A percentile compares a stretch with the other conserved stretches of the same genome.
These are phyloP conservation scores for Avena sativa DNA, from an alignment of 176 grass and related monocot species.

Conservation along the genomic window DNA sequence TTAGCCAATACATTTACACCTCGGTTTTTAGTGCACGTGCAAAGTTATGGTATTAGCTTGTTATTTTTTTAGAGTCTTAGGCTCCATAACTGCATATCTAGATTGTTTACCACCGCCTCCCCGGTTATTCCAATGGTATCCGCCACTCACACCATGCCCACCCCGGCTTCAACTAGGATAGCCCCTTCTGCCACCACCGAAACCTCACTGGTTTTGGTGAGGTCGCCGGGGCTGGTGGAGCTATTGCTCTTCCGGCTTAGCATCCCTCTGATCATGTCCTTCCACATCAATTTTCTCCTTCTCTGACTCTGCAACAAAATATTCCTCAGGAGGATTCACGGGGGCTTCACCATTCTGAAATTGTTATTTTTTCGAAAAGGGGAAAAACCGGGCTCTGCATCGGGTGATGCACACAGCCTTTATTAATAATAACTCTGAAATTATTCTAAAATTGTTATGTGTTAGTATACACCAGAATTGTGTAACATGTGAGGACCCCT, in stretches of 20 bases:
- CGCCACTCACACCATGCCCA: slow-evolving; percentile 45
- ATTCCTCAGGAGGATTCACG: slow-evolving; percentile 37
- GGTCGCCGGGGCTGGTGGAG: slow-evolving; percentile 29
- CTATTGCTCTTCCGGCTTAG: slow-evolving; percentile 53
- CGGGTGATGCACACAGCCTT: no score
- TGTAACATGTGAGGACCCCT: background rate
- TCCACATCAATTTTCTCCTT: slow-evolving; percentile 57
- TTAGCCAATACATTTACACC: no score
- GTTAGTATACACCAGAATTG: background rate
- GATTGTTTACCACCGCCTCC: background rate
- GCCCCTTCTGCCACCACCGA: slow-evolving; percentile 48
- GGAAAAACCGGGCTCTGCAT: no score
- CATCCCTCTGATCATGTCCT: slow-evolving; percentile 50
- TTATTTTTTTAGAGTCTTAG: no score
- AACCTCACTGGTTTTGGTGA: slow-evolving; percentile 57
- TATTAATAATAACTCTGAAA: no score
- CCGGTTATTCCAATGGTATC: background rate
- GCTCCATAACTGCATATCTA: no score
- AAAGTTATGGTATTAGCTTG: no score
- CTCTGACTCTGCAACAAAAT: slow-evolving; percentile 41
- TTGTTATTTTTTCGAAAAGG: background rate
- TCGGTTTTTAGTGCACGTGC: no score
- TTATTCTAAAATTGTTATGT: no score
- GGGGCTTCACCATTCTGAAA: slow-evolving; percentile 55
- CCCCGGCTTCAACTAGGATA: slow-evolving; percentile 57